Evolutionary conservation across 2,329 filamentous ascomycete species (phyloP), one percentile per base, ranked within the genome.

Genomic region (Microascus cirrosus): DNA sequence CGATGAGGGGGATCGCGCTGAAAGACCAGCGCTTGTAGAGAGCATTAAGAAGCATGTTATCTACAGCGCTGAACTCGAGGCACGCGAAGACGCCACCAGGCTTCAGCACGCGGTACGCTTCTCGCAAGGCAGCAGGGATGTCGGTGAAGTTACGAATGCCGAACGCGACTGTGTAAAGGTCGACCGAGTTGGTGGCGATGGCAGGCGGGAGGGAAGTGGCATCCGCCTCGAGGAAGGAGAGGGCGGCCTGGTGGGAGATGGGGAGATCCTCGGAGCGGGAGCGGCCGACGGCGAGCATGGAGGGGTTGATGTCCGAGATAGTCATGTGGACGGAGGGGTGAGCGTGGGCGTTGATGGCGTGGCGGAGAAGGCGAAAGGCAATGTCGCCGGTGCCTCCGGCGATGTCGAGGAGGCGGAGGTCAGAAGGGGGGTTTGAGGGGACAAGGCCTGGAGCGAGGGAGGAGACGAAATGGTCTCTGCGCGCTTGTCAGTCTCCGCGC

Each of bases 321-420:
- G 89, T 96, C 63, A 99, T 90, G 69, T 82, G 86, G 6, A 92
- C 89, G 65, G 87, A 79, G 68, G 83, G 76, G 77, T 95, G 90
- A 66, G 80, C 72, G 77, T 97, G 93, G 68, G 95, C 78, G 61
- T 81, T 82, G 55, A 89, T 89, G 25, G 90, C 86, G 69, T 96
- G 90, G 73, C 93, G 86, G 58, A 99, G 86, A 77, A 96, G 87
- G 64, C 94, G 91, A 76, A 97, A 96, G 59, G 94, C 94, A 68
- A 99, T 96, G 74, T 99, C 94, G 63, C 94, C 94, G 5, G 94
- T 97, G 65, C 94, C 94, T 68, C 95, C 94, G 45, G 95, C 94
- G 56, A 99, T 90, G 73, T 99, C 94, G 68, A 99, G 87, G 70
- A 99, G 94, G 65, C 90, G 74, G 77, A 84, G 80, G 1, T 80